Evolutionary conservation across 805 yeast species (phyloP).

Genomic region (Pichia californica): DNA sequence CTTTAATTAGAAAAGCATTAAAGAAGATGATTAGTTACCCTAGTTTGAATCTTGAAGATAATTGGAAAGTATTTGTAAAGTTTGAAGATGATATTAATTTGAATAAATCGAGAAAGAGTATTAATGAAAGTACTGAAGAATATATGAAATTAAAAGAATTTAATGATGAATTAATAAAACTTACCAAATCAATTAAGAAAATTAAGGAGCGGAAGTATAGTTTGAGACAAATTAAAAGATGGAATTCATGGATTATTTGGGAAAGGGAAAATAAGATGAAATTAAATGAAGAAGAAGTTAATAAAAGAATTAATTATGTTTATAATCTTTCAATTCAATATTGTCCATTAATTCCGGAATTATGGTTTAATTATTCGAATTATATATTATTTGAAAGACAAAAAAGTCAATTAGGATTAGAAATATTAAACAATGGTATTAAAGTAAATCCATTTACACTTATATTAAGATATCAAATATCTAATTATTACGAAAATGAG

Average conservation of each 20-base stretch:
- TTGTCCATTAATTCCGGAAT: slow-evolving; percentile 59
- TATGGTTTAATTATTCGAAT: slow-evolving; percentile 61
- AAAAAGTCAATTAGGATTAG: slow-evolving; percentile 24
- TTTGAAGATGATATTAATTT: slow-evolving; percentile 75
- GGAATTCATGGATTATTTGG: slow-evolving; percentile 76
- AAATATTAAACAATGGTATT: slow-evolving; percentile 48
- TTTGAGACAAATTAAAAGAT: slow-evolving; percentile 42
- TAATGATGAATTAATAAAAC: slow-evolving; percentile 59
- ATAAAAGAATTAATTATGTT: slow-evolving; percentile 61
- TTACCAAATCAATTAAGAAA: slow-evolving; percentile 33
- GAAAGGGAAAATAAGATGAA: slow-evolving; percentile 68
- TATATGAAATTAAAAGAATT: slow-evolving; percentile 84
- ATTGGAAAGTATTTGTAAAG: slow-evolving; percentile 74
- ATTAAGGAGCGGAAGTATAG: slow-evolving; percentile 16
- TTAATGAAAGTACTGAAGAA: slow-evolving; percentile 73
- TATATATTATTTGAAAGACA: slow-evolving; percentile 16
- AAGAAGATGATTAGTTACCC: slow-evolving; percentile 73
- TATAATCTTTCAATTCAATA: slow-evolving; percentile 61
- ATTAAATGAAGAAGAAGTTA: slow-evolving; percentile 42
- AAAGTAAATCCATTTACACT: slow-evolving; percentile 64
- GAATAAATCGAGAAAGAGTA: slow-evolving; percentile 73
- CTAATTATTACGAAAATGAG: slow-evolving; percentile 66
- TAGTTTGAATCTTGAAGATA: slow-evolving; percentile 59
- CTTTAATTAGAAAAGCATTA: slow-evolving; percentile 66
- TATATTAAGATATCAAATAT: slow-evolving; percentile 56